These are phyloP conservation scores for Podaxis carcinomalis DNA, from an alignment of 768 basidiomycete species.

Conservation along the genomic window DNA sequence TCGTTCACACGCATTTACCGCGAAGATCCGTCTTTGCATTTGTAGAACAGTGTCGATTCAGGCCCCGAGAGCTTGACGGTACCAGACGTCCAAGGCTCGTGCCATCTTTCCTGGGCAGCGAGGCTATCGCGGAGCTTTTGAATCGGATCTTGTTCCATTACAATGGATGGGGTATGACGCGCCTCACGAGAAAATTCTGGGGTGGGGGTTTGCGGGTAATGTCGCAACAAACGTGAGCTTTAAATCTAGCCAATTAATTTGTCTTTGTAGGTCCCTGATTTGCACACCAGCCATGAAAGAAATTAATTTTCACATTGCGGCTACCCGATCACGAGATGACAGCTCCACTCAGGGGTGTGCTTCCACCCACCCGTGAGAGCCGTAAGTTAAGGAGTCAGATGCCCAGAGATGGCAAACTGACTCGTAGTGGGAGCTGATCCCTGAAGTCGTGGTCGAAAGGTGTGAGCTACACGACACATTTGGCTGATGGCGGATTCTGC, in stretches of 20 bases:
- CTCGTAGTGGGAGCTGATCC: background rate
- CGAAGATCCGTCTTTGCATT: background rate
- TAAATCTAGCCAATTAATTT: background rate
- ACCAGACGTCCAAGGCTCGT: constrained; percentile 2
- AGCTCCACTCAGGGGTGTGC: background rate
- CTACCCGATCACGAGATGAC: background rate
- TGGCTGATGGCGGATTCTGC: too few species aligned
- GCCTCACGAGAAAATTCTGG: background rate
- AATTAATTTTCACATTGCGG: too few species aligned
- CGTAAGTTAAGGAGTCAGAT: background rate
- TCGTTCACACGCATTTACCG: background rate
- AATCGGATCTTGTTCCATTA: background rate
- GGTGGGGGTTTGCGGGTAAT: background rate
- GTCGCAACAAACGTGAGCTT: background rate
- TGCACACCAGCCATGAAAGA: background rate
- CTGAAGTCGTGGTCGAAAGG: too few species aligned
- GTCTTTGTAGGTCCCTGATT: constrained; percentile 2
- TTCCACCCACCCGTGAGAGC: background rate
- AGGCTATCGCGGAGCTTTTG: background rate
- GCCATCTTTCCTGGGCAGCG: background rate
- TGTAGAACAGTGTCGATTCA: background rate
- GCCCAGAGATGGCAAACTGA: background rate
- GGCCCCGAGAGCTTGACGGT: background rate
- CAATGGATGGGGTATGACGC: background rate
- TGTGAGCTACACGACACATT: too few species aligned